Base-by-base conservation (phyloP, 2,329 filamentous ascomycete species). In the Sclerotinia sclerotiorum region DNA sequence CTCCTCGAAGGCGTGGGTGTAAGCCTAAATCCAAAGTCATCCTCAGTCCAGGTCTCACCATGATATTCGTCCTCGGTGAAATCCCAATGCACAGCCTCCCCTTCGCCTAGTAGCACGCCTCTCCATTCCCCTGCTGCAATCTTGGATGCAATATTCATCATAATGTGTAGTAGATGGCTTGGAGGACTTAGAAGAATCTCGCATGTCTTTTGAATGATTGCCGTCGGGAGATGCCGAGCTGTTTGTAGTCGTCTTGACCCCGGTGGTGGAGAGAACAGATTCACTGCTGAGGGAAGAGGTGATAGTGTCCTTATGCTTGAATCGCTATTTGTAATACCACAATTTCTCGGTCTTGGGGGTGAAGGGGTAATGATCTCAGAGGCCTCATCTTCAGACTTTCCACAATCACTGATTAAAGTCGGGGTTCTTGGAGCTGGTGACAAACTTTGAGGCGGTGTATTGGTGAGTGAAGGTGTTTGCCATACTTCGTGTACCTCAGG, bases 151-250 rank as follows among this genome's bases (percentile, higher is more conserved):
- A 97, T 92, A 68, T 88, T 88, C 5, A 97, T 84, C 84, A 97
- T 93, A 52, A 97, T 82, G 35, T 87, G 84, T 48, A 97, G 85
- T 2, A 97, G 84, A 74, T 94, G 88, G 46, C 89, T 86, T 0
- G 94, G 93, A n/a, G 93, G 93, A 0, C 91, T 88, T 19, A 97
- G 81, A 5, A 97, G 84, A 42, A 95, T 84, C 64, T 91, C 88
- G 71, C 87, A 88, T 0, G 93, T 93, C 79, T 92, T 94, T 68
- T 89, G 86, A 35, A 97, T 84, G 42, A 97, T 85, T 3, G 88
- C 85, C 63, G 86, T 81, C 0, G 87, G 85, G 42, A 90, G 80
- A 55, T 84, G 81, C 65, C 83, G 82, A 46, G 84, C 80, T 0
- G 82, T 80, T 48, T 80, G 79, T 6, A 85, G 73, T 7, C 78